phyloP scores from a whole-genome alignment of 257 asterid genomes.

The Ajuga chamaepitys region DNA sequence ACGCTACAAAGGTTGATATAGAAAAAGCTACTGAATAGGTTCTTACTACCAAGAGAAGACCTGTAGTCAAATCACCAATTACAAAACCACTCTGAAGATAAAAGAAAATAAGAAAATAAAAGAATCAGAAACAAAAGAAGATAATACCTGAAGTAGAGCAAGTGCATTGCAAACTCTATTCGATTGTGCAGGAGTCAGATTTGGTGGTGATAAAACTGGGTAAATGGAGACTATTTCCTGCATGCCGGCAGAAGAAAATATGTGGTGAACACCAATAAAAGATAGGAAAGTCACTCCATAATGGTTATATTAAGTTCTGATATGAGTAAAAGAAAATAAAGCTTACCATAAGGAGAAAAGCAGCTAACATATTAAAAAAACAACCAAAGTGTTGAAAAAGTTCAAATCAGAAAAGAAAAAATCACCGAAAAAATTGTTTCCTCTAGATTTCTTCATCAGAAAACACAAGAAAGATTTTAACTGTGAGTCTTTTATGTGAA shows the following conservation, averaged over 20 bases:
- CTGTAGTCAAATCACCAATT: not conserved
- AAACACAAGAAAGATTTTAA: not conserved
- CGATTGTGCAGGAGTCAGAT: conserved; percentile 84
- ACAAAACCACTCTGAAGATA: conserved; percentile 7
- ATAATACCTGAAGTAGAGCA: conserved; percentile 86
- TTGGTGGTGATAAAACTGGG: conserved; percentile 95
- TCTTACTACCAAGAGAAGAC: not conserved
- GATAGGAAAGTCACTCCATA: not conserved
- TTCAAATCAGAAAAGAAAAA: not conserved
- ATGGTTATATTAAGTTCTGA: not conserved
- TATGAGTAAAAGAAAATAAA: conserved; percentile 2
- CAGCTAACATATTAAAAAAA: not conserved
- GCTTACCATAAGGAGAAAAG: not conserved
- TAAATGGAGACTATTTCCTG: conserved; percentile 96
- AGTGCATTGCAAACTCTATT: conserved; percentile 97
- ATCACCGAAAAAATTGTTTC: not conserved
- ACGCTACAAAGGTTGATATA: not conserved
- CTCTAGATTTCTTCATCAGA: not conserved
- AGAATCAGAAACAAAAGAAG: not conserved
- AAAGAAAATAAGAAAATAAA: not conserved
- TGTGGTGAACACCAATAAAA: not conserved
- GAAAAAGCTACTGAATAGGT: not conserved
- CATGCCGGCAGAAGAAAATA: conserved; percentile 12
- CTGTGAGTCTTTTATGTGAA: not conserved
- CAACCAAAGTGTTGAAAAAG: not conserved